A percentile compares a stretch with the other conserved stretches of the same genome.
These are phyloP conservation scores for Ephemerocybe angulata DNA, from an alignment of 768 basidiomycete genomes.

Conservation along the genomic window DNA sequence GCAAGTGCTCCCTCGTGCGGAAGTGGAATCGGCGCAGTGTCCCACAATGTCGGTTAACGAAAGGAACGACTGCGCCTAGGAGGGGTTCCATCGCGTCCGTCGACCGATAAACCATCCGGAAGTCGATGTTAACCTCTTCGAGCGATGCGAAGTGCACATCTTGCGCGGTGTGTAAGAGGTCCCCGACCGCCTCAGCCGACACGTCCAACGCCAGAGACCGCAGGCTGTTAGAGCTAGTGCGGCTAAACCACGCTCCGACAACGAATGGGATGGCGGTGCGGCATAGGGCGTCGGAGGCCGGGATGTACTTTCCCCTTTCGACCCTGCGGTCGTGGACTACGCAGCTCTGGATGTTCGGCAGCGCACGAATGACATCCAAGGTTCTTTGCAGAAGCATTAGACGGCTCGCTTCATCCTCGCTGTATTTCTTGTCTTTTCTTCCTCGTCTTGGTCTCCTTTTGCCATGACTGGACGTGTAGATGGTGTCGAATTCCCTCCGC, in stretches of 20 bases:
- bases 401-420: neutral
- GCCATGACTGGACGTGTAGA: neutral
- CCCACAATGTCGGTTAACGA: neutral
- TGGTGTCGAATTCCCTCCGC: too few species aligned
- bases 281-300: neutral
- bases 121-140: neutral
- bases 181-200: neutral
- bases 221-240: too few species aligned
- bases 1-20: neutral
- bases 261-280: neutral
- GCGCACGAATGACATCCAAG: neutral
- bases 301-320: neutral
- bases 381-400: neutral
- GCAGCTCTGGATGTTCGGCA: neutral
- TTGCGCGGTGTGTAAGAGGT: neutral
- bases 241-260: neutral
- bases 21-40: neutral
- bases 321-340: neutral
- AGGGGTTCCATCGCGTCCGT: conserved; percentile 1
- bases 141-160: neutral
- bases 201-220: neutral
- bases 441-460: neutral
- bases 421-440: neutral
- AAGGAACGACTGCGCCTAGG: neutral
- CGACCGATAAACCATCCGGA: neutral